phyloP scores from a whole-genome alignment of 2,329 filamentous ascomycete species.

The Volutella citrinella region DNA sequence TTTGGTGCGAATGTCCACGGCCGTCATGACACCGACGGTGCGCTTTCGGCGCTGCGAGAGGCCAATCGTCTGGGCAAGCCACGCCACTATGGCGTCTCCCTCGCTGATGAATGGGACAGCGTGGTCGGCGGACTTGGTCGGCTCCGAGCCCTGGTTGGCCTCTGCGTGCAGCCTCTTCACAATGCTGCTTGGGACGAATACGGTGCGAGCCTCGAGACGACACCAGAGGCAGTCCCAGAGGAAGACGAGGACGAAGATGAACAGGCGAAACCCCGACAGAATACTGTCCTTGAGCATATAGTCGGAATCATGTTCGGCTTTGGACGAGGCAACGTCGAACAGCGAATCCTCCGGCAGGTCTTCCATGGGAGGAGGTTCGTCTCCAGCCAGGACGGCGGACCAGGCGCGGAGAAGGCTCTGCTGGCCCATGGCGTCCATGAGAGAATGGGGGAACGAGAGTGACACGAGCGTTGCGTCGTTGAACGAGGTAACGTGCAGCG shows the following conservation, averaged over 20 bases:
- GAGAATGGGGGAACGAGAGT: slow-evolving; percentile 44
- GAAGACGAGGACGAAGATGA: slow-evolving; percentile 33
- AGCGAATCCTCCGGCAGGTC: slow-evolving; percentile 36
- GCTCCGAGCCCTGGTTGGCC: slow-evolving; percentile 26
- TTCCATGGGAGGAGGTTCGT: slow-evolving; percentile 35
- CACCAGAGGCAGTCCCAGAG: slow-evolving; percentile 31
- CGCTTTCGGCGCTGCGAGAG: slow-evolving; percentile 14
- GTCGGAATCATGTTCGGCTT: slow-evolving; percentile 5
- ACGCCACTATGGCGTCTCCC: slow-evolving; percentile 43
- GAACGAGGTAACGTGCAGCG: slow-evolving; percentile 47
- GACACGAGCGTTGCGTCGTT: slow-evolving; percentile 47
- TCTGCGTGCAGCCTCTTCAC: slow-evolving; percentile 28
- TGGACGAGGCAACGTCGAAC: slow-evolving; percentile 1
- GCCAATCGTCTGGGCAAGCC: slow-evolving; percentile 29
- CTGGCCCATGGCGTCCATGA: slow-evolving; percentile 45
- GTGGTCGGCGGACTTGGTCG: slow-evolving; percentile 1
- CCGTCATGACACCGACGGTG: slow-evolving; percentile 22
- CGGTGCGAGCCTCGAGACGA: slow-evolving; percentile 31
- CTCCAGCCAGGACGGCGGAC: slow-evolving; percentile 41
- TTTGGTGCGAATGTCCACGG: slow-evolving; percentile 26
- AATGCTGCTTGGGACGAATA: slow-evolving; percentile 36
- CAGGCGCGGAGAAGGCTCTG: slow-evolving; percentile 42
- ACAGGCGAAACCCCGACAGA: slow-evolving; percentile 24
- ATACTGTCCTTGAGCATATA: slow-evolving; percentile 12
- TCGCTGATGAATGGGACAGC: slow-evolving; percentile 42